Conservation (phyloP, 2,329 filamentous ascomycete species). For the Aspergillus hortae region DNA sequence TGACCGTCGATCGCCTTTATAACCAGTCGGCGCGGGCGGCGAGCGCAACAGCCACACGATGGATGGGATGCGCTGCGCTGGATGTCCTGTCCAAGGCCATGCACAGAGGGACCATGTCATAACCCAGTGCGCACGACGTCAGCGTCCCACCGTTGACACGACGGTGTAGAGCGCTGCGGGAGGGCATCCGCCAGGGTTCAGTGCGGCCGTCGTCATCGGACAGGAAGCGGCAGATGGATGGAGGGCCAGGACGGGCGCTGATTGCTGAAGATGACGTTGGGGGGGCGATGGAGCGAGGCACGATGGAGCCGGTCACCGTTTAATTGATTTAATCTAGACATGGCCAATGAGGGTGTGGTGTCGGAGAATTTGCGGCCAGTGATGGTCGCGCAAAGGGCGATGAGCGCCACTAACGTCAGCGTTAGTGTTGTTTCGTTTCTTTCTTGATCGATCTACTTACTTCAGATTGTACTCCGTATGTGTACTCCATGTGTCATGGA, state of each 20-base stretch:
- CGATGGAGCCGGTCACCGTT: not conserved
- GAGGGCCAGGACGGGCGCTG: slow-evolving; percentile 12
- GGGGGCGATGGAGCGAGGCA: not conserved
- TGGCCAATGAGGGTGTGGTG: too few relatives aligned
- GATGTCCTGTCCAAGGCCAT: too few relatives aligned
- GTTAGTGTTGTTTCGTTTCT: too few relatives aligned
- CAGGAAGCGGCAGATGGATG: not conserved
- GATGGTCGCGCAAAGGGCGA: not conserved
- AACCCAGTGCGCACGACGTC: slow-evolving; percentile 1
- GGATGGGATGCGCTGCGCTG: too few relatives aligned
- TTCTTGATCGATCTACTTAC: too few relatives aligned
- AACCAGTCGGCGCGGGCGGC: too few relatives aligned
- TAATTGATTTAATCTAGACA: not conserved
- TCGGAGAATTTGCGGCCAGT: not conserved
- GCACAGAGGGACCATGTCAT: too few relatives aligned
- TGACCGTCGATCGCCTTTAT: too few relatives aligned
- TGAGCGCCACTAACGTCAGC: not conserved
- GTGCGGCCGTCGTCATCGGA: slow-evolving; percentile 5
- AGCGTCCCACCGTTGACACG: not conserved
- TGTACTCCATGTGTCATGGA: too few relatives aligned
- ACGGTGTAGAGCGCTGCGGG: not conserved
- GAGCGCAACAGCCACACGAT: too few relatives aligned
- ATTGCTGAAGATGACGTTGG: not conserved
- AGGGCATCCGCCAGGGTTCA: not conserved
- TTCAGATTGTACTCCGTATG: not conserved